A percentile compares a stretch with the other conserved stretches of the same genome.
These are phyloP conservation scores for Acephala macrosclerotiorum DNA, from an alignment of 2,329 filamentous ascomycete genomes.

Conservation along the genomic window DNA sequence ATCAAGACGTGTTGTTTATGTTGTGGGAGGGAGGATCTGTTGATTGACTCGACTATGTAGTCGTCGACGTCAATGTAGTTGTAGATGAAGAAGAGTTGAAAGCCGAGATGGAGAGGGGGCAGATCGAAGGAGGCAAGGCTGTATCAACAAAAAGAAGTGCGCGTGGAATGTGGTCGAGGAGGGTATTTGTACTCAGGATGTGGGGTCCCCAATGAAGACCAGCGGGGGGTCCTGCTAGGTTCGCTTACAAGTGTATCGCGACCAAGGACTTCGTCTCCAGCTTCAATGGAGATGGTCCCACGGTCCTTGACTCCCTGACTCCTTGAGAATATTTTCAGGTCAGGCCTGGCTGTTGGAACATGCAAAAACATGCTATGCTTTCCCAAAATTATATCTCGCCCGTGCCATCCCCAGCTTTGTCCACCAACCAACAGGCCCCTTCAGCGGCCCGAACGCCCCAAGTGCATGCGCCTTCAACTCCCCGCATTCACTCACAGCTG, in stretches of 20 bases:
- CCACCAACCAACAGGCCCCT: background rate
- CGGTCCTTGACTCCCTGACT: background rate
- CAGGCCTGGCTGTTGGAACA: background rate
- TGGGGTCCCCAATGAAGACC: background rate
- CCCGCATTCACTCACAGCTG: constrained; percentile 5
- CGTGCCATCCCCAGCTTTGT: constrained; percentile 9
- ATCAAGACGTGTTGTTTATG: constrained; percentile 13
- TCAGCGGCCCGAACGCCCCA: constrained; percentile 1
- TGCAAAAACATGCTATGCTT: background rate
- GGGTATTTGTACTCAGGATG: background rate
- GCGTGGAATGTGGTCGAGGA: background rate
- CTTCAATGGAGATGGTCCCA: background rate
- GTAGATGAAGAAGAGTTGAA: background rate
- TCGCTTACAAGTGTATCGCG: background rate
- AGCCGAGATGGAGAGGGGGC: background rate
- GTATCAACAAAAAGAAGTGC: background rate
- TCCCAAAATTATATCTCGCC: constrained; percentile 3
- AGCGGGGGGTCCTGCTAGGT: background rate
- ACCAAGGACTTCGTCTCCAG: background rate
- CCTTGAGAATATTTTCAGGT: background rate
- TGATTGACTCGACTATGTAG: constrained; percentile 7
- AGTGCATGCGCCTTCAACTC: background rate
- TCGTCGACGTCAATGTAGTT: constrained; percentile 1
- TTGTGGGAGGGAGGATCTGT: background rate
- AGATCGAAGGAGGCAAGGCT: background rate